phyloP scores from a whole-genome alignment of 108 stramenopile species.

The Cylindrotheca fusiformis region DNA sequence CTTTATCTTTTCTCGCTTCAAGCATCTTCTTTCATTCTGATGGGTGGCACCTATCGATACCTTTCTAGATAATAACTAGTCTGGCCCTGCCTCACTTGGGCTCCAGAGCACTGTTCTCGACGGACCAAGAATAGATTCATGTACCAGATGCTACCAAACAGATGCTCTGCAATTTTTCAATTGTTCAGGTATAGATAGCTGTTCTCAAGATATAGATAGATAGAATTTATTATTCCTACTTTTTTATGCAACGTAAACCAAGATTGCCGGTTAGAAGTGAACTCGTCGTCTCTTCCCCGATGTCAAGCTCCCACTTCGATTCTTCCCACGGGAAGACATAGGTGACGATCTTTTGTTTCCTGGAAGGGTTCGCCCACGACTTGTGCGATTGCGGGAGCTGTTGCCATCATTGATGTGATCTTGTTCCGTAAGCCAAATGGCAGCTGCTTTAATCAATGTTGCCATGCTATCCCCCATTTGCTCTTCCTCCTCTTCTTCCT shows the following conservation, averaged over 20 bases:
- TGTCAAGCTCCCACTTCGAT: slow-evolving; percentile 19
- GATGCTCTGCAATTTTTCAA: no score
- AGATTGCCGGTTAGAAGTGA: slow-evolving; percentile 22
- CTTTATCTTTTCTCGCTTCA: no score
- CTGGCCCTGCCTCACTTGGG: no score
- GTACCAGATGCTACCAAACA: no score
- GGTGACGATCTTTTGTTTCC: slow-evolving; percentile 17
- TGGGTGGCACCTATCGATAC: no score
- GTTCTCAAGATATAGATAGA: no score
- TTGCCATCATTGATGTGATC: slow-evolving; percentile 42
- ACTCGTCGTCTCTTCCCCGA: slow-evolving; percentile 35
- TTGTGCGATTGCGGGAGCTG: slow-evolving; percentile 4
- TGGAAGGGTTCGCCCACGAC: slow-evolving; percentile 26
- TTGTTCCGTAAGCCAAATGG: slow-evolving; percentile 77
- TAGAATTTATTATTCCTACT: no score
- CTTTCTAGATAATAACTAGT: no score
- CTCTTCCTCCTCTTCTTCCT: slow-evolving; percentile 34
- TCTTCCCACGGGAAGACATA: slow-evolving; percentile 9
- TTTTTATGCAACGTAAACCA: not conserved
- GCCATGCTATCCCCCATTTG: slow-evolving; percentile 51
- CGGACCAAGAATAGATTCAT: no score
- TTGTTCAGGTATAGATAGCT: no score
- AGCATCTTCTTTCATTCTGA: no score
- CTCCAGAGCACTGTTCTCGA: no score
- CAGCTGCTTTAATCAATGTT: slow-evolving; percentile 75